Conservation (phyloP, 768 basidiomycete species). For the Tulasnella sp. region DNA sequence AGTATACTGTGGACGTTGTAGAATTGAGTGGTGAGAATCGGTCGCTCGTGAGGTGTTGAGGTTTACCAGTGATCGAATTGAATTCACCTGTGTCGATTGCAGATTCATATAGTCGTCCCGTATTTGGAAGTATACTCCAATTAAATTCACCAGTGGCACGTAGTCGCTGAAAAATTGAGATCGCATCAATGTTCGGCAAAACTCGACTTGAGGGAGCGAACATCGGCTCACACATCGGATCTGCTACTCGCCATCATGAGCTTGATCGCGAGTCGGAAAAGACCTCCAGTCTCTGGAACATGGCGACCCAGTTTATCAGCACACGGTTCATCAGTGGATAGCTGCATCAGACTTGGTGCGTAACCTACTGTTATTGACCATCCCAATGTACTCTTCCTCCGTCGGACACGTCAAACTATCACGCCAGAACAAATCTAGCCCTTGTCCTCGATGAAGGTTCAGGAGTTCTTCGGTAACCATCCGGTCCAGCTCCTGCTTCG, state of each 20-base stretch:
- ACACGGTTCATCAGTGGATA: neutral
- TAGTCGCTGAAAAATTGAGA: constrained; percentile 50
- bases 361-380: constrained; percentile 88
- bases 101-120: constrained; percentile 97
- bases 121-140: constrained; percentile 93
- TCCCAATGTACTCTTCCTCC: constrained; percentile 86
- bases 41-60: neutral
- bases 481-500: constrained; percentile 41
- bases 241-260: constrained; percentile 76
- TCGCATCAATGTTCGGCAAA: neutral
- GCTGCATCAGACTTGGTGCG: constrained; percentile 16
- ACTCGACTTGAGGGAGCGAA: too few relatives aligned
- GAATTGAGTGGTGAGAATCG: neutral
- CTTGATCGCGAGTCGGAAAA: constrained; percentile 85
- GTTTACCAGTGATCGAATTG: neutral
- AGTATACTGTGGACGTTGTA: constrained; percentile 46
- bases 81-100: constrained; percentile 67
- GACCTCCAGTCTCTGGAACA: constrained; percentile 77
- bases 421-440: constrained; percentile 88
- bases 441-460: constrained; percentile 90
- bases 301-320: neutral
- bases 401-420: constrained; percentile 85
- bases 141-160: constrained; percentile 83
- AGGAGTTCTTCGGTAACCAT: constrained; percentile 73
- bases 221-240: constrained; percentile 29